A percentile compares a stretch with the other conserved stretches of the same genome.
Conservation (phyloP, 139 green algal species). For the Chlorella sp. region DNA sequence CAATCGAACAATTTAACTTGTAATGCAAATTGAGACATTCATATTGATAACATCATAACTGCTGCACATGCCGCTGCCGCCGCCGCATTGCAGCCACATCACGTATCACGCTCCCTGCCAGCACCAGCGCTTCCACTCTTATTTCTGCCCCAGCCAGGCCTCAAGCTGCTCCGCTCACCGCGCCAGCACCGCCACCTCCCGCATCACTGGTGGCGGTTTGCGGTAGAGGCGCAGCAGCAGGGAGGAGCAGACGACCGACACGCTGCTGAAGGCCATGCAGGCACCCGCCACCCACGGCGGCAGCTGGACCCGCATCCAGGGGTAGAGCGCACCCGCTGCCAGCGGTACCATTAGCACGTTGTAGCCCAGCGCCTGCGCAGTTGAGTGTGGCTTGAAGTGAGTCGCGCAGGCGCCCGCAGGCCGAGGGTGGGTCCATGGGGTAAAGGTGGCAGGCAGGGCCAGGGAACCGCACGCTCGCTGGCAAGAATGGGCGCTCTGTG, state of each 20-base stretch:
- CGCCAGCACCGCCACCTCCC: neutral
- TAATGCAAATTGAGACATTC: no score
- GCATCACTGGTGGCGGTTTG: constrained; percentile 34
- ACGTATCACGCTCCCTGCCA: no score
- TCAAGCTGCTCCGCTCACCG: constrained; percentile 19
- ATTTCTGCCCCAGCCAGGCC: no score
- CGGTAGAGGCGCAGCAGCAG: constrained; percentile 84
- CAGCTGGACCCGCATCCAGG: constrained; percentile 58
- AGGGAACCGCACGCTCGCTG: neutral
- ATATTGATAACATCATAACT: no score
- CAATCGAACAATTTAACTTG: no score
- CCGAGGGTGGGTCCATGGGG: no score
- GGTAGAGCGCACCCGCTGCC: constrained; percentile 74
- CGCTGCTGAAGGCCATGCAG: constrained; percentile 89
- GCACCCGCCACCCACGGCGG: constrained; percentile 93
- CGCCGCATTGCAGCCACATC: no score
- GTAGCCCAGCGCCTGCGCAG: constrained; percentile 84
- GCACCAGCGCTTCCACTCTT: neutral
- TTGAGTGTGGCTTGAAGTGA: no score
- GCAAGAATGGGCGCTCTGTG: no score
- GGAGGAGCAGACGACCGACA: constrained; percentile 87
- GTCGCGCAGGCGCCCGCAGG: no score
- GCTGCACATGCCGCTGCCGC: no score
- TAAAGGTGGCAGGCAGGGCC: neutral
- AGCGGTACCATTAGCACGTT: constrained; percentile 90